Base-by-base conservation (phyloP, 768 basidiomycete genomes). In the Kwoniella dejecticola region DNA sequence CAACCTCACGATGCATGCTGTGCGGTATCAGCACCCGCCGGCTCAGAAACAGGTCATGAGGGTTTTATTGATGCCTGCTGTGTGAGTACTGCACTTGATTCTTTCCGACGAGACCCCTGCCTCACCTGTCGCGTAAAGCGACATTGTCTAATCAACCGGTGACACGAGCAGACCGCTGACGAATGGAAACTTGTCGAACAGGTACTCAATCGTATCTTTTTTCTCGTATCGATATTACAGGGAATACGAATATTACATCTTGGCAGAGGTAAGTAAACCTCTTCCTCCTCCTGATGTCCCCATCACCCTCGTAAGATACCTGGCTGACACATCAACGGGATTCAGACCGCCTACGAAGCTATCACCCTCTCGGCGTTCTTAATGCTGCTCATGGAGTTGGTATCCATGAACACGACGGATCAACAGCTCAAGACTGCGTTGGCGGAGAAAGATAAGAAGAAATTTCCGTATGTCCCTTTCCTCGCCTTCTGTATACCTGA, bases 331-430 rank as follows among this genome's bases (percentile, higher is more conserved):
- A 42, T 42, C 50, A 19, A 38, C 21, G 15, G 29, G 6, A 27
- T 17, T 24, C 40, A 72, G 68, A 70, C 70, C 2, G 69, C 72
- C 2, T 67, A 66, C 31, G 66, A 92, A 86, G 89, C 90, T 4
- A 79, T 92, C 53, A 90, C 89, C 0, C 73, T 92, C 36, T 89
- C 89, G 73, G 92, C 92, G 23, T 95, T 95, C 81, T 76, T 96
- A 38, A 80, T 93, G 30, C 84, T 94, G 4, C 82, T 95, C 47
- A 87, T 94, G 49, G 89, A 92, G 72, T 92, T 85, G 76, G 89
- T 94, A 2, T 89, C 90, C 4, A 82, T 83, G 21, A 89, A 87
- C 2, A 86, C 85, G 3, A 67, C 80, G 2, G 88, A 80, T 17
- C 85, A 87, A 69, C 83, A 82, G 21, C 84, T 89, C 24, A 81